Conservation (phyloP, 257 asterid genomes). For the Thymus mandschuricus region DNA sequence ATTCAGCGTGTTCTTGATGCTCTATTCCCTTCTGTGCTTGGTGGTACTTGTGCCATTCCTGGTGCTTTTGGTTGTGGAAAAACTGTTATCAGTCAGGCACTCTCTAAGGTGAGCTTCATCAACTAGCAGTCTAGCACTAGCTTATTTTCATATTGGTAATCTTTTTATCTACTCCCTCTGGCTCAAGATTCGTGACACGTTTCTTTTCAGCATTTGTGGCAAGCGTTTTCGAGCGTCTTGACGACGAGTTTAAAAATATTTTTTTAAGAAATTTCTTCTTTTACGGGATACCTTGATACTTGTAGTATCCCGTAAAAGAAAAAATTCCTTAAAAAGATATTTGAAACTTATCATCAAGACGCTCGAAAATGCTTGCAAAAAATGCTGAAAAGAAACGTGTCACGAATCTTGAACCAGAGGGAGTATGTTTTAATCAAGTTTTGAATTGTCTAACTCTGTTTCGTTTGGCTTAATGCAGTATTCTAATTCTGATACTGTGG, state of each 20-base stretch:
- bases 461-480: constrained; percentile 59
- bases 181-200: too few relatives aligned
- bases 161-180: constrained; percentile 16
- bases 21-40: constrained; percentile 97
- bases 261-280: too few relatives aligned
- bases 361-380: too few relatives aligned
- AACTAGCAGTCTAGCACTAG: constrained; percentile 19
- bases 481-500: constrained; percentile 96
- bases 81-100: constrained; percentile 99
- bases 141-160: constrained; percentile 21
- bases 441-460: constrained; percentile 23
- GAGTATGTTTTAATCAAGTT: constrained; percentile 16
- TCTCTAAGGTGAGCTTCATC: constrained; percentile 75
- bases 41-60: constrained; percentile 99
- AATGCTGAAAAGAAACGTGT: too few relatives aligned
- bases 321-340: too few relatives aligned
- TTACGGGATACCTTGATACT: too few relatives aligned
- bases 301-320: too few relatives aligned
- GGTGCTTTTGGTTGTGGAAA: constrained; percentile 99
- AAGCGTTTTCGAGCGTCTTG: too few relatives aligned
- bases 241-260: too few relatives aligned
- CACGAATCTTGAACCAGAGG: too few relatives aligned
- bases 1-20: constrained; percentile 99
- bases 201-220: too few relatives aligned
- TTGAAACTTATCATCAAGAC: too few relatives aligned